A percentile compares a stretch with the other conserved stretches of the same genome.
These are phyloP conservation scores for Fusarium tuaranense DNA, from an alignment of 2,329 filamentous ascomycete genomes.

Conservation along the genomic window DNA sequence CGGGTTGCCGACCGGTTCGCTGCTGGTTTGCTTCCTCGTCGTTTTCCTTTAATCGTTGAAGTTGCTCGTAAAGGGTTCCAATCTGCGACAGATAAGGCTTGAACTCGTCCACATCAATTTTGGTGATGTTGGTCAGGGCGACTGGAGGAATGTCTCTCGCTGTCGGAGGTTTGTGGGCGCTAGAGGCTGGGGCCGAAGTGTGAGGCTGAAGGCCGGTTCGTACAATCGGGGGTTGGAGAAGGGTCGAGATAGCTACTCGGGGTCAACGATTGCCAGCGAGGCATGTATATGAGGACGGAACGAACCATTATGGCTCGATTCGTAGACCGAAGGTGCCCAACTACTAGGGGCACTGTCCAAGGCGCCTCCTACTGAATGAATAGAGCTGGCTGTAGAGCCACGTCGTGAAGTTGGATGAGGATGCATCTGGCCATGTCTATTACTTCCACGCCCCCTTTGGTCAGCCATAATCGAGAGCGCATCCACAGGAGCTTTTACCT, in stretches of 20 bases:
- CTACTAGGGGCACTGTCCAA: conserved; percentile 75
- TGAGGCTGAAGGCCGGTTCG: conserved; percentile 88
- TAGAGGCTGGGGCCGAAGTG: conserved; percentile 75
- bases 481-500: conserved; percentile 55
- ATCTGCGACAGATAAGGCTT: conserved; percentile 87
- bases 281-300: conserved; percentile 8
- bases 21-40: conserved; percentile 69
- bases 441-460: conserved; percentile 42
- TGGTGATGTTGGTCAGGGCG: conserved; percentile 86
- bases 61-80: conserved; percentile 87
- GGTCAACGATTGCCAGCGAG: conserved; percentile 25
- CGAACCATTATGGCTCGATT: conserved; percentile 86
- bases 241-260: conserved; percentile 82
- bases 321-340: conserved; percentile 68
- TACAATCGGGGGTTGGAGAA: conserved; percentile 91
- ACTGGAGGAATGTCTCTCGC: conserved; percentile 93
- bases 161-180: conserved; percentile 84
- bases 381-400: conserved; percentile 88
- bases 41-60: conserved; percentile 84
- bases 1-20: conserved; percentile 52
- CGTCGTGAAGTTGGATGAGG: conserved; percentile 69
- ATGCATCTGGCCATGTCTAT: conserved; percentile 58
- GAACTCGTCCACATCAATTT: conserved; percentile 84
- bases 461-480: conserved; percentile 28
- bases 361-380: conserved; percentile 86